Conservation (phyloP, 345 rosid species). For the Limnanthes douglasii region DNA sequence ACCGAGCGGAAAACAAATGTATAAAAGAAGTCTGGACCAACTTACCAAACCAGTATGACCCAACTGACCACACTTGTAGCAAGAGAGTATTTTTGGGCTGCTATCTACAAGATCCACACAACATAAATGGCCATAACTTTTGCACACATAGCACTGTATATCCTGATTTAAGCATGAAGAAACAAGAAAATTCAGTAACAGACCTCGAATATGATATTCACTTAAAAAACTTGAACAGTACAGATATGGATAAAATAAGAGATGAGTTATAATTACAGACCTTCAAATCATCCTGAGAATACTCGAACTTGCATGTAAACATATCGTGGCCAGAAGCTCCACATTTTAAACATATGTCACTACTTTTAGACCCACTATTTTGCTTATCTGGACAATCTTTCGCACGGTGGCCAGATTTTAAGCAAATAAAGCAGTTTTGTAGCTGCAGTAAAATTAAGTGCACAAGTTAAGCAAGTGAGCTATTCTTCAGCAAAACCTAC, state of each 20-base stretch:
- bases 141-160: constrained; percentile 78
- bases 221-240: neutral
- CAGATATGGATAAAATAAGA: too few relatives aligned
- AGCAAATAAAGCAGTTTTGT: constrained; percentile 66
- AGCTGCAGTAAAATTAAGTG: constrained; percentile 25
- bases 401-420: constrained; percentile 58
- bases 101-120: constrained; percentile 31
- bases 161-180: constrained; percentile 32
- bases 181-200: neutral
- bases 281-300: constrained; percentile 58
- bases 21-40: constrained; percentile 4
- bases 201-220: neutral
- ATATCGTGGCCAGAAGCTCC: constrained; percentile 79
- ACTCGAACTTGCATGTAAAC: constrained; percentile 53
- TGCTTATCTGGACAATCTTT: constrained; percentile 73
- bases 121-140: constrained; percentile 66
- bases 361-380: constrained; percentile 19
- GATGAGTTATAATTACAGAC: too few relatives aligned
- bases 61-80: constrained; percentile 76
- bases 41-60: constrained; percentile 91
- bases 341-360: constrained; percentile 60
- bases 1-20: too few relatives aligned
- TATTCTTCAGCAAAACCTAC: too few relatives aligned
- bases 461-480: too few relatives aligned
- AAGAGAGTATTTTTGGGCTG: constrained; percentile 36